Conservation (phyloP, 306 rosid genomes). For the Fagus sylvatica region DNA sequence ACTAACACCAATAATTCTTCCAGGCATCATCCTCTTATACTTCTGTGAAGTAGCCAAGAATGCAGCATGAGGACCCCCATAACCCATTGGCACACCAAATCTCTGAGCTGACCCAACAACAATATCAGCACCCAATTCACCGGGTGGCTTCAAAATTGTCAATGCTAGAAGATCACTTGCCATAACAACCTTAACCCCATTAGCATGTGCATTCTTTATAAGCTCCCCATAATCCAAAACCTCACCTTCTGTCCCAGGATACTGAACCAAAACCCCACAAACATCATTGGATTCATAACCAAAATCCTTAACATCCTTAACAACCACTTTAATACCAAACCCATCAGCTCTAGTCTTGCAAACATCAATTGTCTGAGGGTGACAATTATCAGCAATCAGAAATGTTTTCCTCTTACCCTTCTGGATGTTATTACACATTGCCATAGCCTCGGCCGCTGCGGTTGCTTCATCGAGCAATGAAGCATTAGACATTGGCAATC, state of each 20-base stretch:
- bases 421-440: constrained; percentile 89
- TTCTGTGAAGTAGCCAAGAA: constrained; percentile 96
- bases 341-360: constrained; percentile 95
- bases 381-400: constrained; percentile 77
- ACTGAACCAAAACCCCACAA: constrained; percentile 97
- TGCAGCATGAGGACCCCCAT: constrained; percentile 99
- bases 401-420: constrained; percentile 95
- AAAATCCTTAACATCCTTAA: constrained; percentile 62
- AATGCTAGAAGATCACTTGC: constrained; percentile 84
- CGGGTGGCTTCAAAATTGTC: constrained; percentile 91
- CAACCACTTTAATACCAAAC: constrained; percentile 74
- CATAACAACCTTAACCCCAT: constrained; percentile 98
- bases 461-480: constrained; percentile 98
- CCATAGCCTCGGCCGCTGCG: constrained; percentile 99
- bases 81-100: constrained; percentile 99
- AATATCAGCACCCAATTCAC: constrained; percentile 92
- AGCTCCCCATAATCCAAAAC: constrained; percentile 92
- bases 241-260: constrained; percentile 99
- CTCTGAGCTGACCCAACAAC: constrained; percentile 98
- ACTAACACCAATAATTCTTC: constrained; percentile 96
- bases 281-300: constrained; percentile 87
- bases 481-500: constrained; percentile 97
- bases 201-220: constrained; percentile 86
- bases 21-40: constrained; percentile 99
- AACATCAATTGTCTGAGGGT: constrained; percentile 89